Evolutionary conservation across 495 filamentous ascomycete genomes (phyloP), one percentile per base, ranked within the genome.

Genomic region (Hyaloscypha hepaticicola): DNA sequence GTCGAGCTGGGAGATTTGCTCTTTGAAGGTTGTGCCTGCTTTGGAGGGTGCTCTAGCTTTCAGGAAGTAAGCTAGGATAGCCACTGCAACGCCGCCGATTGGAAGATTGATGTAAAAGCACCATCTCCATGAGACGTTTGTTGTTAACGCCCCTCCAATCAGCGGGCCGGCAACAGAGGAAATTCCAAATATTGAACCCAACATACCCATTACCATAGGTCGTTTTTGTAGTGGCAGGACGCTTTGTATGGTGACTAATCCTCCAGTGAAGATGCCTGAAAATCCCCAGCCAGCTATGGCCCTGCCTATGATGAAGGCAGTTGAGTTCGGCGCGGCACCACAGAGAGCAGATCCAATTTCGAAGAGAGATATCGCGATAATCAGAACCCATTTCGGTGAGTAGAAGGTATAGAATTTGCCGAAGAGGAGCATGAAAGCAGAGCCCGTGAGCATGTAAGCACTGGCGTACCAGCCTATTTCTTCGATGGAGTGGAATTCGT

Each of bases 31-130:
- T 26, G n/a, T 55, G 52, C 52, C 25, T 25, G 52, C n/a, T 28
- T 55, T 28, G 7, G n/a, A 3, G 5, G 52, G 52, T 55, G 52
- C 12, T 16, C 6, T 28, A 7, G 16, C 52, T 26, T 55, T 25
- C 9, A 55, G 25, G 52, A 55, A 55, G 9, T 24, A 26, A 6
- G 26, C n/a, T 3, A 55, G 6, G 52, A 55, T 28, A 26, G 16
- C 21, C n/a, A 87, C 77, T 8, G 87, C 87, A 24, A 90, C 73
- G 26, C 78, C 89, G 50, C 91, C 90, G 58, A 93, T 78, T 1
- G 89, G 89, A 5, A 91, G 64, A 56, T 88, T 89, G 63, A 90
- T 86, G 65, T 88, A 81, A 71, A 83, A 84, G 61, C 84, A 86
- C 84, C 83, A 86, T 50, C 84, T 73, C 85, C 83, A 87, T 9